Conservation (phyloP, 495 filamentous ascomycete genomes). For the Aspergillus ostianus region DNA sequence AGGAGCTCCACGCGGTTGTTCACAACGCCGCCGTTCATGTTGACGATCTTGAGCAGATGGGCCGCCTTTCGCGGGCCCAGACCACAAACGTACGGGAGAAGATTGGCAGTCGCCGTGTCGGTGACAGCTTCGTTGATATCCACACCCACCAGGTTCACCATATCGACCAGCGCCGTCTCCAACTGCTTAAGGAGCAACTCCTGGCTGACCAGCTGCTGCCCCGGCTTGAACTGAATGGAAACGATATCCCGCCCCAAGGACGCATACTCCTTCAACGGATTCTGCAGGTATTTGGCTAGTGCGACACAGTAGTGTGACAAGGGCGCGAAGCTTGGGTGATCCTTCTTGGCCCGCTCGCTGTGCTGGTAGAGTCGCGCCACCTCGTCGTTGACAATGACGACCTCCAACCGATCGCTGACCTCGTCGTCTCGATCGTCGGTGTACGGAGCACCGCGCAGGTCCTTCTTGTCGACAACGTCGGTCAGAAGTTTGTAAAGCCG, state of each 20-base stretch:
- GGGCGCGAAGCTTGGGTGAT: constrained; percentile 74
- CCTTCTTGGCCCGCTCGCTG: constrained; percentile 73
- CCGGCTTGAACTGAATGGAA: constrained; percentile 82
- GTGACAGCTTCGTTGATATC: constrained; percentile 87
- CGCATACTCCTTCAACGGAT: constrained; percentile 93
- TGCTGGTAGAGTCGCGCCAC: constrained; percentile 91
- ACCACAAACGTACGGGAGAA: constrained; percentile 89
- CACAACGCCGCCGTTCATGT: constrained; percentile 81
- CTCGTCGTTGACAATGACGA: constrained; percentile 93
- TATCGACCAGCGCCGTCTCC: constrained; percentile 93
- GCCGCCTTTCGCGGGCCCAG: constrained; percentile 90
- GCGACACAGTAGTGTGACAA: constrained; percentile 86
- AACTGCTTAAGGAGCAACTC: constrained; percentile 82
- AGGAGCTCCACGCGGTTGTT: constrained; percentile 80
- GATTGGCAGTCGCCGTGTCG: constrained; percentile 74
- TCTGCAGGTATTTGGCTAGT: constrained; percentile 86
- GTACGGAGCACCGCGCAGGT: constrained; percentile 70
- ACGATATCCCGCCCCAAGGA: constrained; percentile 83
- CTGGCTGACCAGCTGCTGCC: constrained; percentile 81
- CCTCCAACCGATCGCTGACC: constrained; percentile 71
- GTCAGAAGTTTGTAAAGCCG: constrained; percentile 76
- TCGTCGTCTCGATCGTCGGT: constrained; percentile 60
- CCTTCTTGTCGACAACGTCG: constrained; percentile 68
- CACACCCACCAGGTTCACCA: constrained; percentile 94
- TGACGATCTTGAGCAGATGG: constrained; percentile 83